Base-by-base conservation (phyloP, 768 basidiomycete species). In the Mycena chlorophos region DNA sequence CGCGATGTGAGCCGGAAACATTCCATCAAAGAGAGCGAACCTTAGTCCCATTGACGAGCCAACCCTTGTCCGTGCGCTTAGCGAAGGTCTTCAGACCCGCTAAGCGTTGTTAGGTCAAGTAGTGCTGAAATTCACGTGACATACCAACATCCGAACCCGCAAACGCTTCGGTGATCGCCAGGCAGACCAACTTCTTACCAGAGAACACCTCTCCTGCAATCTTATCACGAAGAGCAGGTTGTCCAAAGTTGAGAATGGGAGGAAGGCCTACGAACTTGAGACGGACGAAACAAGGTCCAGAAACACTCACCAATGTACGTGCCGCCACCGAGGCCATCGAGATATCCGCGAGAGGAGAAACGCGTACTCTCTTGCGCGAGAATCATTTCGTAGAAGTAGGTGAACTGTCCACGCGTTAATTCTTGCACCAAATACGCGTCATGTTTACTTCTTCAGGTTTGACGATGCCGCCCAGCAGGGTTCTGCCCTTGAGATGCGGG, bases 101-200 rank as follows among this genome's bases (percentile, higher is more conserved):
- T n/a, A n/a, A n/a, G n/a, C 8, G 29, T n/a, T 22, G 6, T 29
- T 4, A 47, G 45, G n/a, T 14, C 14, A 3, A 49, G n/a, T 4
- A 34, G 37, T n/a, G 28, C 19, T 14, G n/a, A 12, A 6, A 49
- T 19, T 17, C 16, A 14, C 22, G 26, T 6, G 26, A 34, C 27
- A 49, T 86, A 45, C 59, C 60, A 17, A 89, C 86, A 62, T 89
- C 87, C 61, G 84, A 86, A 8, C 87, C 87, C 1, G 91, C 92
- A 58, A 89, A 91, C 0, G 92, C 89, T 73, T 95, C 92, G 20
- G 88, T 85, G 64, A 95, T 88, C 19, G 92, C 92, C 28, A 94
- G 74, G 28, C 81, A 83, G 62, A 91, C 87, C 56, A 82, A 81
- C 69, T 89, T 88, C 70, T 82, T 84, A 20, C 85, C 87, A 1